A percentile compares a stretch with the other conserved stretches of the same genome.
phyloP scores from a whole-genome alignment of 495 filamentous ascomycete genomes.

The Chaetomidium leptoderma region DNA sequence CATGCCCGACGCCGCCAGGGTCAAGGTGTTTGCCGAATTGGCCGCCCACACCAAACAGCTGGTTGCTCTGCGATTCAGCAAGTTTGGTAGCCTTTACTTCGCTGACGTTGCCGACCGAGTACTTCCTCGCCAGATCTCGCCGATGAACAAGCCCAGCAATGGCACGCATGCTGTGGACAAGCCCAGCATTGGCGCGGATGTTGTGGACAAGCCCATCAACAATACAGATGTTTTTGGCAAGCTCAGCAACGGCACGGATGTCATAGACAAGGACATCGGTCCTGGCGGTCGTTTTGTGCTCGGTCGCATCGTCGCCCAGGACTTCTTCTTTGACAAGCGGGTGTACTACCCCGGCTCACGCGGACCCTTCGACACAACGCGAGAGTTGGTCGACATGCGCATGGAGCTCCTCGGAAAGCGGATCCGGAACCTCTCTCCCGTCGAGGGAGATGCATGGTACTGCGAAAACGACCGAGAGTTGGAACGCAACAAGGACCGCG shows the following conservation, averaged over 20 bases:
- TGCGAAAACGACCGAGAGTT: conserved; percentile 15
- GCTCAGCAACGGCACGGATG: neutral
- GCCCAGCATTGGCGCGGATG: neutral
- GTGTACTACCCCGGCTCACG: conserved; percentile 8
- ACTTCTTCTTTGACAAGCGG: conserved; percentile 17
- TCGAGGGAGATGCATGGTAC: conserved; percentile 8
- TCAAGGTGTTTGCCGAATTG: conserved; percentile 23
- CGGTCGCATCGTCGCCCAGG: conserved; percentile 16
- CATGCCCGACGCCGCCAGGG: conserved; percentile 35
- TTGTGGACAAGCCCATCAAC: neutral
- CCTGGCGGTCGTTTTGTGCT: conserved; percentile 8
- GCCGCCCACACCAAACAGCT: conserved; percentile 7
- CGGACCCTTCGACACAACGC: conserved; percentile 11
- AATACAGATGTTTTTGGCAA: no score
- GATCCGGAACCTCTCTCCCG: conserved; percentile 1
- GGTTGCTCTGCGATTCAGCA: conserved; percentile 13
- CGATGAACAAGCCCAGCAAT: neutral
- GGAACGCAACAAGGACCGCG: neutral
- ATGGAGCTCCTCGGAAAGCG: conserved; percentile 11
- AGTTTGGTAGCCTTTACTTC: conserved; percentile 16
- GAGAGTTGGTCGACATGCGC: conserved; percentile 9
- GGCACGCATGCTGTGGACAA: neutral
- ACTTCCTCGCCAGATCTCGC: neutral
- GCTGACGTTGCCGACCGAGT: conserved; percentile 10
- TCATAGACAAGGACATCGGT: conserved; percentile 6